Conservation (phyloP, 2,329 filamentous ascomycete species). For the Apiospora arundinis region DNA sequence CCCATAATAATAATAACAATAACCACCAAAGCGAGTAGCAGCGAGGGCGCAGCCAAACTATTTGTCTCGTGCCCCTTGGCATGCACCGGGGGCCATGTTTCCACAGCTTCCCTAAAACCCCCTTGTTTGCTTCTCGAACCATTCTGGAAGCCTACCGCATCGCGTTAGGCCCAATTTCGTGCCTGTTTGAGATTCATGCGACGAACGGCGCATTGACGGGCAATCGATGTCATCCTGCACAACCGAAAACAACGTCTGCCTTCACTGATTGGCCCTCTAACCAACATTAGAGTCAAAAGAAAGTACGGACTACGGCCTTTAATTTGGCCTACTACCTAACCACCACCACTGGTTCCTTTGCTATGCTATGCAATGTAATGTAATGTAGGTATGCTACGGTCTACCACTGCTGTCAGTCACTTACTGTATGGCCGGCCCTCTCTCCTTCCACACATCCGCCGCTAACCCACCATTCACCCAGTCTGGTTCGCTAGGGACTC, state of each 20-base stretch:
- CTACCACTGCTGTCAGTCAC: too few relatives aligned
- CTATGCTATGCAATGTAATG: too few relatives aligned
- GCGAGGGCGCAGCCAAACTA: constrained; percentile 20
- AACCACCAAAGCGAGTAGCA: background rate
- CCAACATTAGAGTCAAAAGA: constrained; percentile 26
- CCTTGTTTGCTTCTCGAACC: constrained; percentile 26
- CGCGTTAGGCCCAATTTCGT: constrained; percentile 27
- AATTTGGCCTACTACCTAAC: background rate
- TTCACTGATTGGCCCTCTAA: constrained; percentile 17
- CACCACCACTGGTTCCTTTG: background rate
- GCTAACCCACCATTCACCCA: background rate
- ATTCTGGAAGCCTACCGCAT: constrained; percentile 27
- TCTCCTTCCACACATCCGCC: background rate
- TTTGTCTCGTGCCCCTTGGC: constrained; percentile 19
- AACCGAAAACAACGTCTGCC: constrained; percentile 17
- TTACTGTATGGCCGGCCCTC: too few relatives aligned
- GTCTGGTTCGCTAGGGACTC: constrained; percentile 8
- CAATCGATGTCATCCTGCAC: constrained; percentile 21
- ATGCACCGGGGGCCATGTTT: background rate
- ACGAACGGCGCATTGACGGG: constrained; percentile 7
- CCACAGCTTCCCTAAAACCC: constrained; percentile 8
- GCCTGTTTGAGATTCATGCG: constrained; percentile 25
- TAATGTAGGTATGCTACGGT: too few relatives aligned
- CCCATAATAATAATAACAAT: background rate
- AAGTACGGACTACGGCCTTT: constrained; percentile 4